A percentile compares a stretch with the other conserved stretches of the same genome.
Conservation (phyloP, 2,329 filamentous ascomycete genomes). For the Colletotrichum euphorbiae region DNA sequence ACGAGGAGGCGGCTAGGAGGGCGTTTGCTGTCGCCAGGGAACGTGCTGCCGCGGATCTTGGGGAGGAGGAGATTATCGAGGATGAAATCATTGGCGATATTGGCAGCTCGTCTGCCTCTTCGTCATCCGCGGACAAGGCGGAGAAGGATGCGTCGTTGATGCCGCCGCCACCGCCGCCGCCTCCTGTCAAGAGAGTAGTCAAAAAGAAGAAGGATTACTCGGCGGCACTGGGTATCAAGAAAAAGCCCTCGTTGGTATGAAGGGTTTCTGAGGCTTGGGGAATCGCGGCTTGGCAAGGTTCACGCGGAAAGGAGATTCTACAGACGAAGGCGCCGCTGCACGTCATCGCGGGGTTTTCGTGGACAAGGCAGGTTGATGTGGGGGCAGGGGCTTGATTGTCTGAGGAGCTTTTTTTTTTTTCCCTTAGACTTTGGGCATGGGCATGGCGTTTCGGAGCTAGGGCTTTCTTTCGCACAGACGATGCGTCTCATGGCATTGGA, state of each 20-base stretch:
- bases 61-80: constrained; percentile 60
- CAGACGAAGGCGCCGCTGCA: neutral
- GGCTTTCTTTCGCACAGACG: constrained; percentile 2
- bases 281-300: neutral
- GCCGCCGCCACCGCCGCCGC: constrained; percentile 64
- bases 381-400: neutral
- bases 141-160: constrained; percentile 49
- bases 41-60: constrained; percentile 60
- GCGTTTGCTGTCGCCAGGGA: constrained; percentile 78
- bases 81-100: constrained; percentile 41
- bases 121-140: constrained; percentile 39
- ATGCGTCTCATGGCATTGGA: neutral
- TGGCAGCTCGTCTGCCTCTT: constrained; percentile 31
- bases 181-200: constrained; percentile 78
- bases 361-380: neutral
- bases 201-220: constrained; percentile 91
- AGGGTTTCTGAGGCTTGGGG: neutral
- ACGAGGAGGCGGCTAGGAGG: constrained; percentile 81
- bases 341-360: neutral
- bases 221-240: constrained; percentile 86
- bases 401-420: neutral
- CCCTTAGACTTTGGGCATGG: constrained; percentile 1
- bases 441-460: constrained; percentile 7
- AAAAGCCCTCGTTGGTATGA: constrained; percentile 73
- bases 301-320: no score